Evolutionary conservation across 2,329 filamentous ascomycete species (phyloP).

Genomic region (Cladophialophora immunda): DNA sequence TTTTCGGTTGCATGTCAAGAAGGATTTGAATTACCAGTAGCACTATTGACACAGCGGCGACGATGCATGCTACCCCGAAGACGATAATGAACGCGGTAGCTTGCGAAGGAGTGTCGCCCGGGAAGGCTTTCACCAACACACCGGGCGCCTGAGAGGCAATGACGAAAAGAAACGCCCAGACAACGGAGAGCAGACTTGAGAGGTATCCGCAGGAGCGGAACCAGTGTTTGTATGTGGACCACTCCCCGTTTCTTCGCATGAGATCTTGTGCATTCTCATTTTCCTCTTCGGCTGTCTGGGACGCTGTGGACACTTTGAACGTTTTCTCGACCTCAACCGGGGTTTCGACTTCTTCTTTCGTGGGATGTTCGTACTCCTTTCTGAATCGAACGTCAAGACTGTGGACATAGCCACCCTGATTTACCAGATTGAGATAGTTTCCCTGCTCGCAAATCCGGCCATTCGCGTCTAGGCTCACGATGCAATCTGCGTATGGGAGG

Average conservation of each 20-base stretch:
- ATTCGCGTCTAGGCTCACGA: slow-evolving; percentile 50
- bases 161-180: slow-evolving; percentile 24
- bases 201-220: slow-evolving; percentile 43
- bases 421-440: slow-evolving; percentile 48
- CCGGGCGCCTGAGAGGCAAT: slow-evolving; percentile 27
- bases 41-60: slow-evolving; percentile 14
- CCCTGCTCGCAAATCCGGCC: slow-evolving; percentile 55
- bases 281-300: slow-evolving; percentile 56
- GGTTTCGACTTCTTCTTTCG: slow-evolving; percentile 26
- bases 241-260: slow-evolving; percentile 46
- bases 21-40: slow-evolving; percentile 54
- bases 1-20: slow-evolving; percentile 62
- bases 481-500: slow-evolving; percentile 53
- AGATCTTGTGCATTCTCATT: slow-evolving; percentile 38
- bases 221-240: slow-evolving; percentile 46
- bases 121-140: slow-evolving; percentile 40
- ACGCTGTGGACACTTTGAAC: slow-evolving; percentile 37
- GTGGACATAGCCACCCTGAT: slow-evolving; percentile 51
- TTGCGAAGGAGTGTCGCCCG: slow-evolving; percentile 32
- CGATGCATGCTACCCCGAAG: slow-evolving; percentile 23
- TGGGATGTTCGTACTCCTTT: slow-evolving; percentile 31
- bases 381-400: slow-evolving; percentile 45
- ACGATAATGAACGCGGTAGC: slow-evolving; percentile 28
- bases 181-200: slow-evolving; percentile 30
- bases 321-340: neutral